These are phyloP conservation scores for Xerocomus cyaneibrunnescens DNA, from an alignment of 1,284 basidiomycete species.

Conservation along the genomic window DNA sequence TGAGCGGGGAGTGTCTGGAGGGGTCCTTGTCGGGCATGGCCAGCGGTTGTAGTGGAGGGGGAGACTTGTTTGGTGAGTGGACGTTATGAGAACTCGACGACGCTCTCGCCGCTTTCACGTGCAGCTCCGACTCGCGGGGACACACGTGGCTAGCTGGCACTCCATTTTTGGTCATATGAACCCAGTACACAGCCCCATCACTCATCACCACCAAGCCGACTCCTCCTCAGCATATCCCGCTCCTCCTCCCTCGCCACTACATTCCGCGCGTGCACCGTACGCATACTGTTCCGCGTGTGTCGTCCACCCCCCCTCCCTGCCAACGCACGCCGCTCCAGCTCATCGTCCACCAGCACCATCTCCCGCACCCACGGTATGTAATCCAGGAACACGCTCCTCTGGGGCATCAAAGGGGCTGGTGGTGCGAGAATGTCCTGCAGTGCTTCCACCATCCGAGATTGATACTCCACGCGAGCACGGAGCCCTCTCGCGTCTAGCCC, in stretches of 20 bases:
- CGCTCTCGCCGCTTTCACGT: slow-evolving; percentile 25
- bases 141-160: slow-evolving; percentile 28
- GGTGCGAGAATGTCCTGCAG: slow-evolving; percentile 37
- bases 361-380: slow-evolving; percentile 68
- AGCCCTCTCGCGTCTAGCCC: slow-evolving; percentile 34
- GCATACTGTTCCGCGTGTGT: slow-evolving; percentile 56
- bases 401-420: slow-evolving; percentile 37
- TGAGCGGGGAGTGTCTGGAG: slow-evolving; percentile 39
- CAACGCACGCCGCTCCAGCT: slow-evolving; percentile 36
- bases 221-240: slow-evolving; percentile 35
- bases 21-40: slow-evolving; percentile 14
- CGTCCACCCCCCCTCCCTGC: slow-evolving; percentile 39
- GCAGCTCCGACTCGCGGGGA: slow-evolving; percentile 15
- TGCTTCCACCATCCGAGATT: slow-evolving; percentile 43
- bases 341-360: slow-evolving; percentile 73
- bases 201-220: slow-evolving; percentile 25
- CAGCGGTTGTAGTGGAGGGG: neutral
- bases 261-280: slow-evolving; percentile 41
- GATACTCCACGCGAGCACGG: slow-evolving; percentile 46
- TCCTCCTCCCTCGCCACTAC: slow-evolving; percentile 42
- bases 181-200: no score
- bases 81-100: slow-evolving; percentile 33
- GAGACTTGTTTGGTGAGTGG: no score
- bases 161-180: slow-evolving; percentile 29
- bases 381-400: slow-evolving; percentile 55